A percentile compares a stretch with the other conserved stretches of the same genome.
These are phyloP conservation scores for Amanita fuliginea DNA, from an alignment of 768 basidiomycete species.

Conservation along the genomic window DNA sequence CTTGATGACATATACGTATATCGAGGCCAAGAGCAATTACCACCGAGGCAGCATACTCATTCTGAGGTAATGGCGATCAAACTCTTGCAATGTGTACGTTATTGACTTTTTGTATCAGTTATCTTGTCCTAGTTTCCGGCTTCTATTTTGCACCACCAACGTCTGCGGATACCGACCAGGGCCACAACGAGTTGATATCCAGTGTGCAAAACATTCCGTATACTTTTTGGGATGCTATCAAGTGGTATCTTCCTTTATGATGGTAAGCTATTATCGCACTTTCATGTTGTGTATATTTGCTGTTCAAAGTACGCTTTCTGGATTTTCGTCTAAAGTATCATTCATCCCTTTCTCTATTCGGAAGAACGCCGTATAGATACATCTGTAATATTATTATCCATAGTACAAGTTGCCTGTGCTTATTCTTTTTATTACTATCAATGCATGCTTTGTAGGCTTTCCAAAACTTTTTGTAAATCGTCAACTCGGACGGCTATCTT, in stretches of 20 bases:
- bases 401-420: slow-evolving; percentile 4
- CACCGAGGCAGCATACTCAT: slow-evolving; percentile 94
- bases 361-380: not conserved
- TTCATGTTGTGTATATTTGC: not conserved
- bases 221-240: slow-evolving; percentile 26
- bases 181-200: slow-evolving; percentile 13
- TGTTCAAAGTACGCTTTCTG: not conserved
- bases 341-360: not conserved
- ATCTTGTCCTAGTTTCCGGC: slow-evolving; percentile 82
- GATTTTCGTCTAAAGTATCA: not conserved
- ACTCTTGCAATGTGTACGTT: not conserved
- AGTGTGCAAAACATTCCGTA: slow-evolving; percentile 25
- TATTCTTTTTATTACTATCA: slow-evolving; percentile 18
- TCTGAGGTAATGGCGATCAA: slow-evolving; percentile 51
- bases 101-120: slow-evolving; percentile 34
- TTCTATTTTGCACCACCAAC: slow-evolving; percentile 83
- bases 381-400: slow-evolving; percentile 4
- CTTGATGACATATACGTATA: slow-evolving; percentile 96
- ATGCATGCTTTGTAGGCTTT: slow-evolving; percentile 46
- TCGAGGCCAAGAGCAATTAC: slow-evolving; percentile 98
- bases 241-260: slow-evolving; percentile 26
- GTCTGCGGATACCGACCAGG: slow-evolving; percentile 27
- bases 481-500: slow-evolving; percentile 32
- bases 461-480: slow-evolving; percentile 33
- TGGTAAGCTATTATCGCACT: slow-evolving; percentile 6